Evolutionary conservation across 2,329 filamentous ascomycete genomes (phyloP), one percentile per base, ranked within the genome.

Genomic region (Rasamsonia emersonii): DNA sequence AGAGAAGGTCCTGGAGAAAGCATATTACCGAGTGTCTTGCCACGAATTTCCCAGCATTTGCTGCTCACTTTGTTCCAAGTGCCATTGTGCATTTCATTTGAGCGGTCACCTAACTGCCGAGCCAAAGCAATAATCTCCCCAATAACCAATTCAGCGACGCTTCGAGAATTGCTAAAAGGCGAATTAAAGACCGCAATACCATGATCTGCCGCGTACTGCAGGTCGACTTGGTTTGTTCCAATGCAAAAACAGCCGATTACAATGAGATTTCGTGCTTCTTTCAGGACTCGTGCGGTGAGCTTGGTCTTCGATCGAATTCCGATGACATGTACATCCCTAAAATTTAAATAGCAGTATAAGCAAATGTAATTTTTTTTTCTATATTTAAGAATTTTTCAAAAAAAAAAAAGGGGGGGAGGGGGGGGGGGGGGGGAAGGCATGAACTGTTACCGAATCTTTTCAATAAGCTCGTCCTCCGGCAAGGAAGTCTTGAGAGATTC

Each of bases 161-260:
- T 93, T 58, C 91, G 82, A 6, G 89, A 96, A 66, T 98, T 98
- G 65, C 84, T 88, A 64, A 98, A 98, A 2, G 91, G 91, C 27
- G 91, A 96, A 67, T 98, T 98, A 77, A 98, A 98, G 43, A 98
- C 91, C 20, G 88, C 86, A 56, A 96, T 94, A 45, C 91, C 60
- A 38, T 64, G 54, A 11, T 59, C 53, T n/a, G 59, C 59, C 4
- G 59, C 59, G 47, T 59, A 64, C 41, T 64, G 58, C 16, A 64
- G 53, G 37, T 64, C 59, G 18, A 64, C 59, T 43, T 62, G 60
- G 41, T 63, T 96, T 36, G 91, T 98, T 44, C 91, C 91, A 50
- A 98, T 98, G 61, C 91, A 98, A 73, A 98, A 98, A 68, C 91
- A 98, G 39, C 91, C 91, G 48, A 96, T 77, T 40, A 95, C 91